Base-by-base conservation (phyloP, 2,329 filamentous ascomycete species). In the Penicillium glabrum region DNA sequence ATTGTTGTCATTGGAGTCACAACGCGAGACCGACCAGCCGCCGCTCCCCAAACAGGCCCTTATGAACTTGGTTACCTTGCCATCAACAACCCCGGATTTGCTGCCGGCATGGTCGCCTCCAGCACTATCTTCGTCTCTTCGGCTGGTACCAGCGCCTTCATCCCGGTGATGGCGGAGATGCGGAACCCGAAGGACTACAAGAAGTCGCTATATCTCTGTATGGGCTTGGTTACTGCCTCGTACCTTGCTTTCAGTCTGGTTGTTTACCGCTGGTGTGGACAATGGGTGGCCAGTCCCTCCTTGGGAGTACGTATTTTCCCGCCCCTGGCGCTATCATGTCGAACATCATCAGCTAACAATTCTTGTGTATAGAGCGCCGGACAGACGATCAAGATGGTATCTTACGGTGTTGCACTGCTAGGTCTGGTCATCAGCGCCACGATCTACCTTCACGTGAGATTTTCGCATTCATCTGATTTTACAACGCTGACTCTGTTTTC, bases 81-180 rank as follows among this genome's bases (percentile, higher is more conserved):
- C 21, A 80, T 86, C 55, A 81, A 77, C 11, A 71, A 81, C 61
- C 83, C 85, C 0, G 79, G 76, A 10, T 87, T 87, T 64, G 79
- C 80, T 1, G 80, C 77, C 4, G 84, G 82, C 10, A 85, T 87
- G 63, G 81, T 80, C 0, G 82, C 83, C 37, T 77, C 79, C 0
- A 77, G 78, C 2, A 84, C 82, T 4, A 85, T 87, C 60, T 84
- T 87, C 71, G 79, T 81, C 52, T 82, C 82, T 2, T 79, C 78
- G 4, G 82, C 83, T 1, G 82, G 82, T 29, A 86, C 83, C 0
- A 81, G 80, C 1, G 82, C 82, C 3, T 87, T 86, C 65, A 70
- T 88, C 3, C 83, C 84, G 3, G 82, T 88, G 59, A 86, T 87
- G 51, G 82, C 80, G 0, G 86, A 88, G 72, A 88, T 88, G 84